Percentiles rank a stretch among this genome's conserved stretches.
These are phyloP conservation scores for Mycosphaerella sp. DNA, from an alignment of 2,329 filamentous ascomycete species.

Conservation along the genomic window DNA sequence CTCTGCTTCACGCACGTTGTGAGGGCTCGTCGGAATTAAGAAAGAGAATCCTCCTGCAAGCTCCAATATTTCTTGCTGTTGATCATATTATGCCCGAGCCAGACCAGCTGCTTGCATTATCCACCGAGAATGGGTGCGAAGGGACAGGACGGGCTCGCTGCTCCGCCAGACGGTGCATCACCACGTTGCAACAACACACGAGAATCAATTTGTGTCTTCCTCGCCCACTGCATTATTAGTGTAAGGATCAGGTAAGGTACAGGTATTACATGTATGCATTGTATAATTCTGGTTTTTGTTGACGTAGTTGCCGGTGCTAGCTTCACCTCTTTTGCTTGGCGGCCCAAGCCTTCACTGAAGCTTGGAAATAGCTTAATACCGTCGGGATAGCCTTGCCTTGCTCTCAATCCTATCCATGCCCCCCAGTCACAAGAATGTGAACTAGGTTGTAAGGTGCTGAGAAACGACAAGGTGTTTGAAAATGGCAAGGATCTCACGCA, in stretches of 20 bases:
- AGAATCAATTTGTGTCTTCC: background rate
- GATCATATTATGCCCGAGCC: background rate
- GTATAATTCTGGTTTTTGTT: too few relatives aligned
- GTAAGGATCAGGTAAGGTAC: too few relatives aligned
- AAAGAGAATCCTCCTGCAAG: too few relatives aligned
- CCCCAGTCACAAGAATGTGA: too few relatives aligned
- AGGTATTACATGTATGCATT: too few relatives aligned
- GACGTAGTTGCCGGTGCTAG: too few relatives aligned
- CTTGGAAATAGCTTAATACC: background rate
- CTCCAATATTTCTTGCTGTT: background rate
- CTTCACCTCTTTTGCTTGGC: background rate
- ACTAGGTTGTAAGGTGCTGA: too few relatives aligned
- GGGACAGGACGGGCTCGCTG: background rate
- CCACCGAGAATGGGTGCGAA: background rate
- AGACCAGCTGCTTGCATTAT: background rate
- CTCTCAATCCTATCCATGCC: too few relatives aligned
- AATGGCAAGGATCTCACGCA: too few relatives aligned
- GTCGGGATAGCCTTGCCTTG: background rate
- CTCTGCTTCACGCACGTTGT: background rate
- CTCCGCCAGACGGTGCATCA: background rate
- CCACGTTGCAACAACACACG: background rate
- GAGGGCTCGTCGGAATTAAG: background rate
- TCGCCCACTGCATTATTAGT: too few relatives aligned
- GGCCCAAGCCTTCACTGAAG: background rate
- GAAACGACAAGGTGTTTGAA: too few relatives aligned